A percentile compares a stretch with the other conserved stretches of the same genome.
These are phyloP conservation scores for Xylaria nigripes DNA, from an alignment of 495 filamentous ascomycete species.

Conservation along the genomic window DNA sequence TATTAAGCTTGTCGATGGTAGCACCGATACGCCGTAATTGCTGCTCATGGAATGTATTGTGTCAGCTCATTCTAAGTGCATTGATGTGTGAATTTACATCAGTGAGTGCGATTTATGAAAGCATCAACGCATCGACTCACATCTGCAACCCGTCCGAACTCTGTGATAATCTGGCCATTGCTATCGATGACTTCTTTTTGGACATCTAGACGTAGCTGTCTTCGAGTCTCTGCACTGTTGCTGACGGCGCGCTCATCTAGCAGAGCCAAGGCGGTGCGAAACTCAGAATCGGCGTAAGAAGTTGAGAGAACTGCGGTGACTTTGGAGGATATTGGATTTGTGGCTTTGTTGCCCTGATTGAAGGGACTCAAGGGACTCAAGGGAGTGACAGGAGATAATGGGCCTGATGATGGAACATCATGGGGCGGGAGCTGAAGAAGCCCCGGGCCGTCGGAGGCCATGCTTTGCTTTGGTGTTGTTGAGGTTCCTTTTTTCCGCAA, in stretches of 20 bases:
- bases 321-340: conserved; percentile 61
- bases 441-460: conserved; percentile 17
- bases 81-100: neutral
- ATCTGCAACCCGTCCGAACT: conserved; percentile 88
- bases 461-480: neutral
- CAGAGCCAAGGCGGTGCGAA: conserved; percentile 72
- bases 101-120: neutral
- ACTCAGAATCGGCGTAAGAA: conserved; percentile 88
- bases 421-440: conserved; percentile 18
- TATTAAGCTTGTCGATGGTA: conserved; percentile 69
- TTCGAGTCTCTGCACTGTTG: conserved; percentile 72
- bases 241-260: conserved; percentile 62
- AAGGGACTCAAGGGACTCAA: conserved; percentile 3
- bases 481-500: neutral
- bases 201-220: conserved; percentile 72
- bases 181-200: conserved; percentile 90
- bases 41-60: conserved; percentile 31
- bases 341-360: conserved; percentile 7
- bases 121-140: conserved; percentile 36
- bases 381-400: conserved; percentile 14
- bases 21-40: conserved; percentile 82
- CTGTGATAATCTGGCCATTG: conserved; percentile 83
- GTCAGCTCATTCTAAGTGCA: conserved; percentile 1
- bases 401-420: conserved; percentile 18
- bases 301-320: conserved; percentile 79